Evolutionary conservation across 106 monocot genomes (phyloP), one percentile per base, ranked within the genome.

Genomic region (Allium fistulosum): DNA sequence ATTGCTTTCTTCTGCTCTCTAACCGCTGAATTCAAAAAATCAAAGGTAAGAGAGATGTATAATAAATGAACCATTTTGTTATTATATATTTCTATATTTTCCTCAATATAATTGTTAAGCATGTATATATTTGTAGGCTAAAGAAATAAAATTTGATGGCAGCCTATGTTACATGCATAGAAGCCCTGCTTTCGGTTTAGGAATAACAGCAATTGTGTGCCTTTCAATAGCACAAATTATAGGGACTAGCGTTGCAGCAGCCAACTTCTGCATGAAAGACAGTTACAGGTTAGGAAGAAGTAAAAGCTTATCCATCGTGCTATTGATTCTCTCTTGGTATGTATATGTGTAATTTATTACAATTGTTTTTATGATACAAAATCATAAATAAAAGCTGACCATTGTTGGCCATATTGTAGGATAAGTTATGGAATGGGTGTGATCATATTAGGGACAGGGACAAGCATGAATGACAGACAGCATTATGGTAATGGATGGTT

Each of bases 401-500:
- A 18, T 16, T 37, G 37, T 4, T 37, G 37, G 37, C 4, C 1
- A 37, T 37, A 37, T 12, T 66, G 48, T 59, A 96, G 95, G 91
- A 17, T 84, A 9, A 82, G 70, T 75, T 96, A 80, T 48, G 85
- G 72, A 28, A n/a, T 88, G 71, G 77, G 73, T 1, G 56, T 71
- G 3, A 51, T 86, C 15, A 71, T 96, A 26, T 50, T 91, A 60
- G 79, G 80, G 15, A 76, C 88, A 0, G 83, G 77, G 1, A 69
- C 95, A 58, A 88, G 91, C 85, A 96, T 96, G 95, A 92, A 80
- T 81, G 62, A 37, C 1, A 62, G 73, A 50, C 95, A 96, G 72
- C 18, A 49, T 0, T 88, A 96, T 52, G 88, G 95, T 16, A 76
- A 66, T 51, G 95, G 91, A 13, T 96, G 95, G 95, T 56, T 88